phyloP scores from a whole-genome alignment of 2,329 filamentous ascomycete genomes.

The Fusarium piperis region DNA sequence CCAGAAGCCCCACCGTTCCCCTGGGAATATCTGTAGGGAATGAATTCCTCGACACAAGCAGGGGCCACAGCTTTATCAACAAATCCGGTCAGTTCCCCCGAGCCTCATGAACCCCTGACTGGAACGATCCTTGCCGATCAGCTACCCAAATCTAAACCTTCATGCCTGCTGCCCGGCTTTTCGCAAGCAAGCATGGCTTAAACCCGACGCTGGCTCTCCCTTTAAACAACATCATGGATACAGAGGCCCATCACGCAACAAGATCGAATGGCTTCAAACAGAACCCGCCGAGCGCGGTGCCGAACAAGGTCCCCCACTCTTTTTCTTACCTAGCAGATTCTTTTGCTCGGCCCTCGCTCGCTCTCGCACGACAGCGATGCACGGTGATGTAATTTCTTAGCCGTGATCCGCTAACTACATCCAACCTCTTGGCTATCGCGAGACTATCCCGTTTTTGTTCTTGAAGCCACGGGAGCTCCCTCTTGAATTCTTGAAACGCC shows the following conservation, averaged over 20 bases:
- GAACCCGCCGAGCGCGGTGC: slow-evolving; percentile 29
- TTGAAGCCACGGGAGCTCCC: neutral
- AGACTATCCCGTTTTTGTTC: neutral
- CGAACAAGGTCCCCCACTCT: slow-evolving; percentile 9
- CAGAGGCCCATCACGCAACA: neutral
- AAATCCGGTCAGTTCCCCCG: neutral
- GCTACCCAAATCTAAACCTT: neutral
- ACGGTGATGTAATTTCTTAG: slow-evolving; percentile 39
- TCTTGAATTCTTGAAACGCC: slow-evolving; percentile 2
- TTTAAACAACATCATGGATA: neutral
- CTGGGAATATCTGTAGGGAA: slow-evolving; percentile 17
- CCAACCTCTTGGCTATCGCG: neutral
- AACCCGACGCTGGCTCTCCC: neutral
- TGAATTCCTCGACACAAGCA: neutral
- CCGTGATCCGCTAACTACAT: slow-evolving; percentile 17
- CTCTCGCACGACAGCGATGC: slow-evolving; percentile 19
- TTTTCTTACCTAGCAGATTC: neutral
- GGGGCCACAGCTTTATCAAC: neutral
- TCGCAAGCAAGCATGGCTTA: neutral
- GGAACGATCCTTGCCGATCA: neutral
- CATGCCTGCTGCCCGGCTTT: neutral
- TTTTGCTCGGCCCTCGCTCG: neutral
- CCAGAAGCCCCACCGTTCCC: slow-evolving; percentile 15
- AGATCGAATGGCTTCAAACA: slow-evolving; percentile 5
- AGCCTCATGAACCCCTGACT: neutral